These are phyloP conservation scores for Cerrena zonata DNA, from an alignment of 1,284 basidiomycete species.

Conservation along the genomic window DNA sequence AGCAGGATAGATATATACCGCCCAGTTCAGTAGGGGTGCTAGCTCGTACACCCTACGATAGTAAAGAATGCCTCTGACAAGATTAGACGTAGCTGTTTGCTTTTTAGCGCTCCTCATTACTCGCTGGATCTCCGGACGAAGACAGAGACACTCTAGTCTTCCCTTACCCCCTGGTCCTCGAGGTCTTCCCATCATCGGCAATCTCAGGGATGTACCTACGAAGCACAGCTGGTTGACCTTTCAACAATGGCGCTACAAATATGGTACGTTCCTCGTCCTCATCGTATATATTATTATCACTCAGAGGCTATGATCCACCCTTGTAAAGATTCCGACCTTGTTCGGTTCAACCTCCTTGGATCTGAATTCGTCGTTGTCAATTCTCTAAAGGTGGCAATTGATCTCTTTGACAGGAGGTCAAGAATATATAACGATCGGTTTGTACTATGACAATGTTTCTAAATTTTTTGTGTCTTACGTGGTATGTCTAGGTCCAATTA, in stretches of 20 bases:
- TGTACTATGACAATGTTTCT: no score
- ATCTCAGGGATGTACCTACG: slow-evolving; percentile 17
- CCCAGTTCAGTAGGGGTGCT: no score
- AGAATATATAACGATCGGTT: slow-evolving; percentile 5
- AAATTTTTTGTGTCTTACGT: no score
- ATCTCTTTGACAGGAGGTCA: slow-evolving; percentile 8
- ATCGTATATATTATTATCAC: no score
- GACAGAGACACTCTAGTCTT: neutral
- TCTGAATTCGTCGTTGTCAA: neutral
- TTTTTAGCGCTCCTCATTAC: neutral
- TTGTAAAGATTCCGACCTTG: neutral
- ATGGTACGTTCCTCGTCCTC: neutral
- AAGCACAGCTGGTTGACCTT: slow-evolving; percentile 17
- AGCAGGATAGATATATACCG: no score
- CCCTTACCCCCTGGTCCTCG: slow-evolving; percentile 17
- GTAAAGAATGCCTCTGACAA: neutral
- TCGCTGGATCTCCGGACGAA: neutral
- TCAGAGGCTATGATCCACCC: slow-evolving; percentile 14
- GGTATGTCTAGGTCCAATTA: no score
- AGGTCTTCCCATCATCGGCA: slow-evolving; percentile 21
- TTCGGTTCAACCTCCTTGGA: neutral
- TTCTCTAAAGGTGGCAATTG: neutral
- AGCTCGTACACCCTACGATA: no score
- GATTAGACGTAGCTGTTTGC: neutral
- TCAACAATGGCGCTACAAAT: neutral